phyloP scores from a whole-genome alignment of 1,284 basidiomycete species.

The Pisolithus thermaeus region DNA sequence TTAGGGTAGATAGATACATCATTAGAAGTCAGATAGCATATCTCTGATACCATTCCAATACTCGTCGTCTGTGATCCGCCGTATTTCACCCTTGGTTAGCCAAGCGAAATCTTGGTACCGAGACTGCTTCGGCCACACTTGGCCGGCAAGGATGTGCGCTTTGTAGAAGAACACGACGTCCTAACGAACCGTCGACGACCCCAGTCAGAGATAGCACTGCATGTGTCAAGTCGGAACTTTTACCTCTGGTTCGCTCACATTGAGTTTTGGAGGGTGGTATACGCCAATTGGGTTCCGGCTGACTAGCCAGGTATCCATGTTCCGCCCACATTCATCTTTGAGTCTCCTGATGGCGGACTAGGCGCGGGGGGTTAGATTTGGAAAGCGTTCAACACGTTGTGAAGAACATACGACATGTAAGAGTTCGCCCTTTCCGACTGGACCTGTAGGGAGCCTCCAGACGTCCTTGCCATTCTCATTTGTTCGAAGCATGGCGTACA shows the following conservation, averaged over 20 bases:
- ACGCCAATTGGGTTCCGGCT: conserved; percentile 70
- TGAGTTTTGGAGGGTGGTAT: conserved; percentile 41
- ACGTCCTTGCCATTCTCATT: conserved; percentile 43
- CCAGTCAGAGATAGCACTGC: conserved; percentile 1
- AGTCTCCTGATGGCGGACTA: conserved; percentile 70
- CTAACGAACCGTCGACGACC: conserved; percentile 23
- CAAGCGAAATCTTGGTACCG: conserved; percentile 75
- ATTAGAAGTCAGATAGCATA: conserved; percentile 61
- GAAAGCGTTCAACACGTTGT: not conserved
- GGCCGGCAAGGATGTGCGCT: conserved; percentile 77
- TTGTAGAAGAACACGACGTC: conserved; percentile 72
- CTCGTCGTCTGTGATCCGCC: conserved; percentile 50
- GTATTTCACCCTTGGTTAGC: conserved; percentile 86
- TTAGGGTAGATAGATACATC: conserved; percentile 7
- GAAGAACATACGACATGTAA: conserved; percentile 55
- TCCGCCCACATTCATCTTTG: conserved; percentile 57
- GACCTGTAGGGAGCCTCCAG: conserved; percentile 82
- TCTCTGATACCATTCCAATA: conserved; percentile 79
- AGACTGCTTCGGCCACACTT: conserved; percentile 51
- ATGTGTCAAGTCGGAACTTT: conserved; percentile 22
- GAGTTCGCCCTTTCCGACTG: conserved; percentile 55
- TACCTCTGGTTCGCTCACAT: conserved; percentile 13
- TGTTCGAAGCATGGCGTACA: conserved; percentile 74
- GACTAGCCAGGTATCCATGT: conserved; percentile 82
- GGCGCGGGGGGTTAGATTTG: conserved; percentile 5